Percentiles rank a stretch among this genome's conserved stretches.
These are phyloP conservation scores for Tetradesmus lagerheimii DNA, from an alignment of 139 green algal species.

Conservation along the genomic window DNA sequence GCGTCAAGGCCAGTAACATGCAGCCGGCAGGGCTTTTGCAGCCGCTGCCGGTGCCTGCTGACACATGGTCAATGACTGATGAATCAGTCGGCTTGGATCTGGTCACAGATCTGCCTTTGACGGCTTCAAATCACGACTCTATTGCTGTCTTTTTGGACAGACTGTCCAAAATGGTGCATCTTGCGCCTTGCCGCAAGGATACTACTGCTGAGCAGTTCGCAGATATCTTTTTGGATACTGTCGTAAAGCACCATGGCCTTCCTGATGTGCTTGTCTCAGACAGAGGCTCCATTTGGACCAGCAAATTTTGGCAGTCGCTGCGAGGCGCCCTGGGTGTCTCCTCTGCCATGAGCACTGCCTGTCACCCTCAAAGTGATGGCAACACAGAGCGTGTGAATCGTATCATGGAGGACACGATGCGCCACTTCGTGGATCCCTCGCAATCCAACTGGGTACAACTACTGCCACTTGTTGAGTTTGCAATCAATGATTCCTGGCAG, in stretches of 20 bases:
- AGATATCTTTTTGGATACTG: too few relatives aligned
- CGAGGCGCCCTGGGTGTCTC: too few relatives aligned
- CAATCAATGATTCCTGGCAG: constrained; percentile 21
- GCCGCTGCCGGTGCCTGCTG: too few relatives aligned
- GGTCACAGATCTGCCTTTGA: constrained; percentile 48
- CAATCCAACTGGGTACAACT: constrained; percentile 63
- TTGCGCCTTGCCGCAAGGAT: too few relatives aligned
- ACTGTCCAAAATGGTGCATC: constrained; percentile 60
- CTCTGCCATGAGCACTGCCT: constrained; percentile 11
- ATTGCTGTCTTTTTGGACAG: constrained; percentile 63
- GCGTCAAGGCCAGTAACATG: too few relatives aligned
- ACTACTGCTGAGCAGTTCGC: too few relatives aligned
- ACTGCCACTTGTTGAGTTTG: constrained; percentile 3
- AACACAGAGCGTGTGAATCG: constrained; percentile 76
- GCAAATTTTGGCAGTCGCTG: constrained; percentile 7
- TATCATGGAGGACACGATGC: constrained; percentile 61
- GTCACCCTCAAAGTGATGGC: constrained; percentile 60
- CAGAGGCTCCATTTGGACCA: neutral
- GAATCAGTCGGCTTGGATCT: constrained; percentile 53
- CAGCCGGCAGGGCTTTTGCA: too few relatives aligned
- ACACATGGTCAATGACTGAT: constrained; percentile 42
- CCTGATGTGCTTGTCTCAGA: constrained; percentile 23
- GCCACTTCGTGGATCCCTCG: constrained; percentile 46
- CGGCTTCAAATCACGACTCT: constrained; percentile 31
- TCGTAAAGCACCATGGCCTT: constrained; percentile 34